phyloP scores from a whole-genome alignment of 257 asterid species.

The Paraleonurus japonicus region DNA sequence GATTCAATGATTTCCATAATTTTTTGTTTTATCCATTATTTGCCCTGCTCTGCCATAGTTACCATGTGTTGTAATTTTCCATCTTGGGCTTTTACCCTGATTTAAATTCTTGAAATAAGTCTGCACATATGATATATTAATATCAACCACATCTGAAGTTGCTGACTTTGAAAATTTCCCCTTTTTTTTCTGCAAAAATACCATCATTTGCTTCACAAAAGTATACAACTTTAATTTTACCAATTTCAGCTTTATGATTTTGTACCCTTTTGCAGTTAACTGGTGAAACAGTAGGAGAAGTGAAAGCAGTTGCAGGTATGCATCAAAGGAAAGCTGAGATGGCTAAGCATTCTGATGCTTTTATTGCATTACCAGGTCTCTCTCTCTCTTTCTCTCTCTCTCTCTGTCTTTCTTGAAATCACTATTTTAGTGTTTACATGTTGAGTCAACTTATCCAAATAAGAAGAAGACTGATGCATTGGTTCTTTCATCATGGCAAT shows the following conservation, averaged over 20 bases:
- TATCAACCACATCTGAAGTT: conserved; percentile 28
- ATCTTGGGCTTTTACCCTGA: conserved; percentile 34
- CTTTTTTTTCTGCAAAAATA: conserved; percentile 23
- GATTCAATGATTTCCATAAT: conserved; percentile 31
- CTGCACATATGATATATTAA: conserved; percentile 19
- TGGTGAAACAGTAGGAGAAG: conserved; percentile 97
- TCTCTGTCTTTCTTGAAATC: not conserved
- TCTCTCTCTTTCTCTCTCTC: conserved; percentile 10
- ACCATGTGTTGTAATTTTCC: conserved; percentile 30
- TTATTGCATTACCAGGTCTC: conserved; percentile 98
- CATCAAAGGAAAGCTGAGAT: conserved; percentile 99
- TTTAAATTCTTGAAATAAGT: conserved; percentile 26
- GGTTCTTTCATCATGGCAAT: not conserved
- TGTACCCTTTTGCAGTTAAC: conserved; percentile 67
- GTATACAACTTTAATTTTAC: conserved; percentile 1
- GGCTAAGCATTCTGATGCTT: conserved; percentile 96
- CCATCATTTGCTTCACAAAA: conserved; percentile 58
- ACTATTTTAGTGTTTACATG: not conserved
- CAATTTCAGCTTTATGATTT: conserved; percentile 19
- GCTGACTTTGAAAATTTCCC: conserved; percentile 13
- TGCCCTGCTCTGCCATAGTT: conserved; percentile 24
- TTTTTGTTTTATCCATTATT: conserved; percentile 36
- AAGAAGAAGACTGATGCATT: not conserved
- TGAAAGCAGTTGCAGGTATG: conserved; percentile 98
- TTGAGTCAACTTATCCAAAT: conserved; percentile 17